A percentile compares a stretch with the other conserved stretches of the same genome.
Conservation (phyloP, 345 rosid species). For the Zanthoxylum bungeanum region DNA sequence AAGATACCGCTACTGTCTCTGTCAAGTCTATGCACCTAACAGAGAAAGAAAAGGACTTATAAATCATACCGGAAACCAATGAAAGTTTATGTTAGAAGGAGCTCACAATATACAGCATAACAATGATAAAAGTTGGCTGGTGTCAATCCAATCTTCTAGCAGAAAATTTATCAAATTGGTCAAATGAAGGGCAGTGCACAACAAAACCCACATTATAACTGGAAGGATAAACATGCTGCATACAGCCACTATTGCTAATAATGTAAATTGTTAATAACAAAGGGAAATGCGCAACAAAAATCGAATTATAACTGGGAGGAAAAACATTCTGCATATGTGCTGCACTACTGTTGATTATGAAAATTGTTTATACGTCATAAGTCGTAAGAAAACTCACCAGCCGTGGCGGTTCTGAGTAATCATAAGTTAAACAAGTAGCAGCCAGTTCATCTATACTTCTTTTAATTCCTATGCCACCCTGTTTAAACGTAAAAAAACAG, state of each 20-base stretch:
- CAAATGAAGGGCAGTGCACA: not conserved
- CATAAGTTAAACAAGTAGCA: conserved; percentile 58
- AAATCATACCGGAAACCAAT: not conserved
- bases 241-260: not conserved
- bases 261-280: not conserved
- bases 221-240: not conserved
- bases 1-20: conserved; percentile 89
- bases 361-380: not conserved
- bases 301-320: not conserved
- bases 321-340: not conserved
- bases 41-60: not conserved
- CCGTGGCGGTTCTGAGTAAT: conserved; percentile 65
- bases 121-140: not conserved
- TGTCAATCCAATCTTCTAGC: not conserved
- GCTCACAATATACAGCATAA: not conserved
- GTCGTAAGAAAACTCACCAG: conserved; percentile 55
- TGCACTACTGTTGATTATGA: not conserved
- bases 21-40: conserved; percentile 93
- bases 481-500: conserved; percentile 12
- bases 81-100: not conserved
- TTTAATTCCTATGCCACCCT: conserved; percentile 88
- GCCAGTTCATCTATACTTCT: conserved; percentile 85
- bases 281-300: not conserved
- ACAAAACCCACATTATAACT: not conserved
- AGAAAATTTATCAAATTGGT: not conserved